Conservation (phyloP, 441 rosid species). For the Euphorbia schlechtendalii region DNA sequence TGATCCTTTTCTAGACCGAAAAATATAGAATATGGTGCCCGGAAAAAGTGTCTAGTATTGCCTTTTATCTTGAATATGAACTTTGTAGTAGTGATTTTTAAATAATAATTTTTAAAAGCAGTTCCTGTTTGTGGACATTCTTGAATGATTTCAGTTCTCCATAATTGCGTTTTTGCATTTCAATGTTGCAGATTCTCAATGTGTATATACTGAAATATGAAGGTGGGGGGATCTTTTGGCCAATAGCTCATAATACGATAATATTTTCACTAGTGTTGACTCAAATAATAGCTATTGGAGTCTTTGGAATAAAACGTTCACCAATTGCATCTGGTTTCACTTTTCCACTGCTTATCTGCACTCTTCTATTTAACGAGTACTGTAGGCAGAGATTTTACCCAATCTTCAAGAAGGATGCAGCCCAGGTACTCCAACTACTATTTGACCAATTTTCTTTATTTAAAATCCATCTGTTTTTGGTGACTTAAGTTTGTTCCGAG, state of each 20-base stretch:
- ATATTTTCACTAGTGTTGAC: constrained; percentile 78
- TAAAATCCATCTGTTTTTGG: not conserved
- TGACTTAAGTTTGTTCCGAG: constrained; percentile 12
- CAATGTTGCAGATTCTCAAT: constrained; percentile 60
- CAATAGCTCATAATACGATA: constrained; percentile 71
- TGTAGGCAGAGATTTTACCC: constrained; percentile 79
- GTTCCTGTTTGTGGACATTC: not conserved
- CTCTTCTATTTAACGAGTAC: constrained; percentile 76
- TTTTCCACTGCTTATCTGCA: constrained; percentile 63
- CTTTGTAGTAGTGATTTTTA: not conserved
- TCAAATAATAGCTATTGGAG: constrained; percentile 78
- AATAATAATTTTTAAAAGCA: too few relatives aligned
- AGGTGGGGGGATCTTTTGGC: constrained; percentile 87
- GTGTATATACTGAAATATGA: constrained; percentile 69
- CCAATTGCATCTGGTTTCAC: constrained; percentile 76
- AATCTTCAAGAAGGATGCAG: constrained; percentile 54
- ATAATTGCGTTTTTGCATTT: not conserved
- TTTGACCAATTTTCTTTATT: too few relatives aligned
- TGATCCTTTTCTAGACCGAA: too few relatives aligned
- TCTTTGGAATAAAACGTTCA: constrained; percentile 71
- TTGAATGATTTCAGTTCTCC: constrained; percentile 1
- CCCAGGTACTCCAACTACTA: constrained; percentile 65
- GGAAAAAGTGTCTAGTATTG: too few relatives aligned
- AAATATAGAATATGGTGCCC: too few relatives aligned
- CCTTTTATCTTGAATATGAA: not conserved